Evolutionary conservation across 2,329 filamentous ascomycete species (phyloP).

Genomic region (Periconia sp.): DNA sequence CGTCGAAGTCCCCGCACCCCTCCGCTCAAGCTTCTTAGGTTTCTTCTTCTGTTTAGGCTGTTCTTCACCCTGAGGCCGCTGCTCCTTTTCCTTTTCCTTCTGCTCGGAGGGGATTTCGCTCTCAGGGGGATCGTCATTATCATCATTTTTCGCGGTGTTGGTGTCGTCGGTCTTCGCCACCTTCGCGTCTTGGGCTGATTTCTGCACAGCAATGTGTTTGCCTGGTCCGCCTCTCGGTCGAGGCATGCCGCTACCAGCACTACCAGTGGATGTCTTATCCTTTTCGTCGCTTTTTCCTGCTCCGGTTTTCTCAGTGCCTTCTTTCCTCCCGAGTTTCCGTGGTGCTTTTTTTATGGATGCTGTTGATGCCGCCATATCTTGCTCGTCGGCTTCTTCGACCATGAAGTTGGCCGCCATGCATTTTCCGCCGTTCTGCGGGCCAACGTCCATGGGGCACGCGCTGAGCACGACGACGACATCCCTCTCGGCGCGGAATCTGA

Average conservation of each 20-base stretch:
- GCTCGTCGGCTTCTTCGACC: conserved; percentile 35
- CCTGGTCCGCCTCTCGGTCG: conserved; percentile 14
- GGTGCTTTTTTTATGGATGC: conserved; percentile 20
- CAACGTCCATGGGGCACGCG: conserved; percentile 43
- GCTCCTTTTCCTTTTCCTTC: not conserved
- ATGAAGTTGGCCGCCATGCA: conserved; percentile 45
- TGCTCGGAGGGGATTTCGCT: not conserved
- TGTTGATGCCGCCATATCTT: conserved; percentile 23
- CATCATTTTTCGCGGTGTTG: conserved; percentile 1
- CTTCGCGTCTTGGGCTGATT: conserved; percentile 5
- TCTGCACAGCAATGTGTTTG: conserved; percentile 13
- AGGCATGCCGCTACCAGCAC: conserved; percentile 10
- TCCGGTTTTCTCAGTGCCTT: not conserved
- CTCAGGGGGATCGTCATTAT: conserved; percentile 6
- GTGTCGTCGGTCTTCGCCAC: not conserved
- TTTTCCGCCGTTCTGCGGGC: conserved; percentile 37
- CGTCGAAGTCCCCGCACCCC: conserved; percentile 15
- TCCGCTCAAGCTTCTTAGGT: conserved; percentile 41
- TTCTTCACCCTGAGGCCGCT: conserved; percentile 8
- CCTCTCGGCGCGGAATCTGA: conserved; percentile 38
- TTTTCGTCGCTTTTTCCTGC: conserved; percentile 4
- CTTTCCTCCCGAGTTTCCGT: conserved; percentile 18
- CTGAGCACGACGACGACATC: conserved; percentile 42
- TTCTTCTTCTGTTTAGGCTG: conserved; percentile 37
- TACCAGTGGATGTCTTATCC: not conserved